Evolutionary conservation across 2,329 filamentous ascomycete species (phyloP).

Genomic region (Xylaria sp.): DNA sequence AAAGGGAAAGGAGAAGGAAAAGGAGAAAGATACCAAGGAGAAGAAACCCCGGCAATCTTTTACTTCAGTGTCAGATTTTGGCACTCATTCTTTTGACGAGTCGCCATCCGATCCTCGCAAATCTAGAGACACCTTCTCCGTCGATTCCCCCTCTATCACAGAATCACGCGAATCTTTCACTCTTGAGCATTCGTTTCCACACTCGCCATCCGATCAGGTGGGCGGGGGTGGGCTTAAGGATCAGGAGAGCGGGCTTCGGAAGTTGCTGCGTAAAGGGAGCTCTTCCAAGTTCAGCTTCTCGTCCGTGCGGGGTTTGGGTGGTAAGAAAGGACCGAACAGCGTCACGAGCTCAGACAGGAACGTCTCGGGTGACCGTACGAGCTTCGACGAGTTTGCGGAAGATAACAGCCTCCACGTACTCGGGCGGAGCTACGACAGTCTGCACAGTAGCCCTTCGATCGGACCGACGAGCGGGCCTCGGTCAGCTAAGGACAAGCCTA

Average conservation of each 20-base stretch:
- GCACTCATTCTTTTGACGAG: constrained; percentile 55
- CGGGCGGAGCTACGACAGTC: constrained; percentile 66
- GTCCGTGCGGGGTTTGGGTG: constrained; percentile 59
- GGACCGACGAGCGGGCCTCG: constrained; percentile 61
- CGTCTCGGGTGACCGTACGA: constrained; percentile 65
- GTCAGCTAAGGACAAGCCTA: constrained; percentile 57
- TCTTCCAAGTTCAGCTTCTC: constrained; percentile 73
- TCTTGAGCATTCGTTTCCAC: constrained; percentile 66
- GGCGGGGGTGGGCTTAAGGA: constrained; percentile 58
- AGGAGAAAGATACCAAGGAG: constrained; percentile 51
- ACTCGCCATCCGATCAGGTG: constrained; percentile 66
- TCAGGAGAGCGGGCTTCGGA: constrained; percentile 67
- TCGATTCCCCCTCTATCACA: constrained; percentile 69
- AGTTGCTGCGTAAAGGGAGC: constrained; percentile 73
- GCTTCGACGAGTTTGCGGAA: constrained; percentile 67
- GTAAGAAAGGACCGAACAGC: constrained; percentile 70
- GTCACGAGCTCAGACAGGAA: constrained; percentile 68
- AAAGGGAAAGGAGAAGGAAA: constrained; percentile 55
- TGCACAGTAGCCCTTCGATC: constrained; percentile 67
- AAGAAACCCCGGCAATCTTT: constrained; percentile 55
- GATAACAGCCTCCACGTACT: constrained; percentile 51
- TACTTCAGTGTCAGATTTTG: constrained; percentile 55
- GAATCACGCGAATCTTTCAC: constrained; percentile 70
- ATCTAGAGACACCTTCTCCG: constrained; percentile 67
- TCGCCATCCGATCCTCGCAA: constrained; percentile 64